Base-by-base conservation (phyloP, 257 asterid species). In the Plantago elongata region DNA sequence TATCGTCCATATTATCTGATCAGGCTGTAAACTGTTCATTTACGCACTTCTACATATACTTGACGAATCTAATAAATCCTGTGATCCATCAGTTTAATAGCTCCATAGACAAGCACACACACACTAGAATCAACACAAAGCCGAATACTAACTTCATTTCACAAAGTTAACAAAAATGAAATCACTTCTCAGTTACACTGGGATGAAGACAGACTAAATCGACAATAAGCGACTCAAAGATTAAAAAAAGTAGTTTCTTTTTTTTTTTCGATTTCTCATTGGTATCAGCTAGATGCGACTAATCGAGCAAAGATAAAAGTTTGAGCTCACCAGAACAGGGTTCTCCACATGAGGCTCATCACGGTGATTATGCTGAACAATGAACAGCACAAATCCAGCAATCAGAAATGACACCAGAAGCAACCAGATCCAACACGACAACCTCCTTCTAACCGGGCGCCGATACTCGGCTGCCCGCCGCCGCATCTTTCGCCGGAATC, bases 391-490 rank as follows among this genome's bases (percentile, higher is more conserved):
- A 56, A 81, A 78, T 48, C 84, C 94, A 43, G 86, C 94, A 74
- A 81, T 63, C 52, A 71, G 29, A 70, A 83, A 81, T 60, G 69
- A 51, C 55, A 77, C 73, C 57, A 89, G 81, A 52, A 84, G 81
- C 71, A 65, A 77, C 95, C 92, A 89, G 94, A 89, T 86, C 92
- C 94, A 87, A 62, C 78, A 81, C 47, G 94, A 79, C 46, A 83
- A 72, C 69, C 80, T 81, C 86, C 87, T 73, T 52, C 95, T 73
- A 65, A 80, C 84, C 82, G 89, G 94, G 94, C 94, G 95, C 81
- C 95, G 95, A 71, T 76, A 75, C 45, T 84, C 90, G 92, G 92
- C 78, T 67, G 88, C 85, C 90, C 95, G 91, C 83, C 95, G 88
- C 80, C 97, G 79, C 97, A 90, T 87, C 81, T 69, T 81, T 72